Percentiles rank a stretch among this genome's conserved stretches.
Conservation (phyloP, 2,329 filamentous ascomycete genomes). For the Cladosporium sp. region DNA sequence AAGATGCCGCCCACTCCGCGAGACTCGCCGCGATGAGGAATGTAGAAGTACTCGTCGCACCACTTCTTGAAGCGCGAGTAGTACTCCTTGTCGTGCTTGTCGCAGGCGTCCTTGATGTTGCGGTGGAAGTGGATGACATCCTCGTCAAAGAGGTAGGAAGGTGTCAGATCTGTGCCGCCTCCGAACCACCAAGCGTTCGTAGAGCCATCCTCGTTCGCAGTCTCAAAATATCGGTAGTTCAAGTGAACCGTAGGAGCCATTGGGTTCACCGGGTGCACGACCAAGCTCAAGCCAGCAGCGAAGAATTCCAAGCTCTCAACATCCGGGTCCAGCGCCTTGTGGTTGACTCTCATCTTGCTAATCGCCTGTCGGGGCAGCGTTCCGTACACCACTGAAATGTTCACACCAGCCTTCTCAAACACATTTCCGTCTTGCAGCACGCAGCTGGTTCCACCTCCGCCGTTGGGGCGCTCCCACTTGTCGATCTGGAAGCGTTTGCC, state of each 20-base stretch:
- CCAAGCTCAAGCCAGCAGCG: constrained; percentile 87
- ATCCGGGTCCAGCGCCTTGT: constrained; percentile 80
- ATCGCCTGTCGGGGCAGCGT: constrained; percentile 85
- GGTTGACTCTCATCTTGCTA: constrained; percentile 88
- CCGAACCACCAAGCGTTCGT: constrained; percentile 97
- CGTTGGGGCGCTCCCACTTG: constrained; percentile 83
- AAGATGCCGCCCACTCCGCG: constrained; percentile 95
- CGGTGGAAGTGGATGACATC: constrained; percentile 96
- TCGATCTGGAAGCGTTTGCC: constrained; percentile 80
- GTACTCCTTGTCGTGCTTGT: constrained; percentile 88
- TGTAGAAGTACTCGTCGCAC: constrained; percentile 97
- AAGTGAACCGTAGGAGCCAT: constrained; percentile 97
- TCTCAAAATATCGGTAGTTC: constrained; percentile 99
- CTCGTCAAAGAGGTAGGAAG: constrained; percentile 92
- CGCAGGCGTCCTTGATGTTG: constrained; percentile 88
- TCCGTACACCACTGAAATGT: constrained; percentile 93
- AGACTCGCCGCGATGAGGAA: constrained; percentile 85
- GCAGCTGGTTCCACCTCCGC: constrained; percentile 90
- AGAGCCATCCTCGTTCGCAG: constrained; percentile 77
- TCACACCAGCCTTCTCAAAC: constrained; percentile 96
- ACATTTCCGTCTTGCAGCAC: constrained; percentile 95
- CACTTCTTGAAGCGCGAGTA: constrained; percentile 95
- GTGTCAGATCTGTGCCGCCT: constrained; percentile 90
- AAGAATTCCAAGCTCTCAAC: constrained; percentile 92
- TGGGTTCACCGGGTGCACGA: constrained; percentile 90